A percentile compares a stretch with the other conserved stretches of the same genome.
phyloP scores from a whole-genome alignment of 352 stramenopile genomes.

The Stephanocyclus meneghinianus region DNA sequence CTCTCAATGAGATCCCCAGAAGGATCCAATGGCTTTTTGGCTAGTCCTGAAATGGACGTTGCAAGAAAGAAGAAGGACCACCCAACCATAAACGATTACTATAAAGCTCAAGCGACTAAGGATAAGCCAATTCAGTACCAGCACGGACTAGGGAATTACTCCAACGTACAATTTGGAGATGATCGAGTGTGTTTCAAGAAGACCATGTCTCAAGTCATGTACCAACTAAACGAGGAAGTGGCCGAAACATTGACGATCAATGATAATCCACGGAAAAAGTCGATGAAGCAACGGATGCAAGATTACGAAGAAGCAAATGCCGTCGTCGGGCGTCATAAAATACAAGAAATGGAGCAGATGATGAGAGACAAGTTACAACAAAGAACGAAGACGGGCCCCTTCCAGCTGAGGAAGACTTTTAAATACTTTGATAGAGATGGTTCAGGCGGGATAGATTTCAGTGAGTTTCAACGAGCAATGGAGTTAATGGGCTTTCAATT shows the following conservation, averaged over 20 bases:
- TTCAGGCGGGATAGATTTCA: conserved; percentile 66
- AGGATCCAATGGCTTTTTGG: conserved; percentile 24
- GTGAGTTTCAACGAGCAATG: conserved; percentile 69
- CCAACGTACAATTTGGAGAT: conserved; percentile 65
- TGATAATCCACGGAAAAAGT: conserved; percentile 44
- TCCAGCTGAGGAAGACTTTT: conserved; percentile 68
- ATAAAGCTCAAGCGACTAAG: conserved; percentile 40
- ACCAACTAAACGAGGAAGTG: conserved; percentile 53
- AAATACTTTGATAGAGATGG: conserved; percentile 75
- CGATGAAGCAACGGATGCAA: conserved; percentile 50
- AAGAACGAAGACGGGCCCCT: conserved; percentile 65
- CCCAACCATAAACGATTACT: conserved; percentile 69
- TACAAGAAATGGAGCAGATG: conserved; percentile 72
- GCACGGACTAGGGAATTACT: conserved; percentile 65
- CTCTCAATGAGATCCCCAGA: neutral
- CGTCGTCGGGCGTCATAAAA: conserved; percentile 60
- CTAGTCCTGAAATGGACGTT: conserved; percentile 53
- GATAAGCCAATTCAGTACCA: conserved; percentile 68
- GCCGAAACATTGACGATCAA: conserved; percentile 44
- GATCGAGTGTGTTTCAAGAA: conserved; percentile 70
- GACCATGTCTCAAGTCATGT: conserved; percentile 62
- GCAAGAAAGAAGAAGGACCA: conserved; percentile 59
- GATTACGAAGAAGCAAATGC: conserved; percentile 64
- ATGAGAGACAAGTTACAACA: conserved; percentile 72
- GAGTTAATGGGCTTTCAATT: conserved; percentile 73